Percentiles rank a stretch among this genome's conserved stretches.
Evolutionary conservation across 345 rosid genomes (phyloP).

Genomic region (Corchorus capsularis): DNA sequence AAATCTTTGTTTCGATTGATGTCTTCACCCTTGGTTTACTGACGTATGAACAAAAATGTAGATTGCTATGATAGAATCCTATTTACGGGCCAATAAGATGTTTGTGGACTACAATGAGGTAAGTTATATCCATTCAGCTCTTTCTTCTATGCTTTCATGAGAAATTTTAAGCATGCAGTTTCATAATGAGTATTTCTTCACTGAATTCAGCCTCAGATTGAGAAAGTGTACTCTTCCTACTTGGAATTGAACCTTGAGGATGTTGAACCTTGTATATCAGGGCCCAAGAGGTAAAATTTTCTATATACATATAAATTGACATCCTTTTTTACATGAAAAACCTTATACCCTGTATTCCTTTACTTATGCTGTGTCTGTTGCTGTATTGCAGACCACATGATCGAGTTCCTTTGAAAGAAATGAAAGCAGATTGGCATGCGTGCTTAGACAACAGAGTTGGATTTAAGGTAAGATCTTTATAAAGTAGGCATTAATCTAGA

Average conservation of each 20-base stretch:
- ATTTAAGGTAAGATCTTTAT: slow-evolving; percentile 67
- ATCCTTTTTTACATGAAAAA: neutral
- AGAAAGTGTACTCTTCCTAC: slow-evolving; percentile 66
- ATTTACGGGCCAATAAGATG: slow-evolving; percentile 85
- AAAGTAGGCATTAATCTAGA: neutral
- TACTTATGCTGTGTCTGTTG: neutral
- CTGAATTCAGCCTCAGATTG: slow-evolving; percentile 52
- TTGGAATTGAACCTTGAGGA: slow-evolving; percentile 72
- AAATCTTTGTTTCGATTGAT: neutral
- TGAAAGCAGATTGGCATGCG: slow-evolving; percentile 95
- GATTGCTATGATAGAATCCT: slow-evolving; percentile 84
- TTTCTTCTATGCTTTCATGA: slow-evolving; percentile 15
- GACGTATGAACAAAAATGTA: slow-evolving; percentile 32
- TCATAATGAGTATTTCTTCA: slow-evolving; percentile 19
- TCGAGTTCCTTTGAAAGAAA: slow-evolving; percentile 79
- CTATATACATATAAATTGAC: neutral
- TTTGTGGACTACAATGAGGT: slow-evolving; percentile 94
- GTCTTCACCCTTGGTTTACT: slow-evolving; percentile 5
- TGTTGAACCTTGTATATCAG: slow-evolving; percentile 87
- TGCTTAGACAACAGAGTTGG: slow-evolving; percentile 87
- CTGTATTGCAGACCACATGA: slow-evolving; percentile 76
- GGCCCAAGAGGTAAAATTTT: slow-evolving; percentile 69
- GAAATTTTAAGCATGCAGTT: slow-evolving; percentile 7
- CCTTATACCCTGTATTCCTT: neutral
- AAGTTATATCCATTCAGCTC: neutral